A percentile compares a stretch with the other conserved stretches of the same genome.
These are phyloP conservation scores for Friedmanniomyces endolithicus DNA, from an alignment of 495 filamentous ascomycete genomes.

Conservation along the genomic window DNA sequence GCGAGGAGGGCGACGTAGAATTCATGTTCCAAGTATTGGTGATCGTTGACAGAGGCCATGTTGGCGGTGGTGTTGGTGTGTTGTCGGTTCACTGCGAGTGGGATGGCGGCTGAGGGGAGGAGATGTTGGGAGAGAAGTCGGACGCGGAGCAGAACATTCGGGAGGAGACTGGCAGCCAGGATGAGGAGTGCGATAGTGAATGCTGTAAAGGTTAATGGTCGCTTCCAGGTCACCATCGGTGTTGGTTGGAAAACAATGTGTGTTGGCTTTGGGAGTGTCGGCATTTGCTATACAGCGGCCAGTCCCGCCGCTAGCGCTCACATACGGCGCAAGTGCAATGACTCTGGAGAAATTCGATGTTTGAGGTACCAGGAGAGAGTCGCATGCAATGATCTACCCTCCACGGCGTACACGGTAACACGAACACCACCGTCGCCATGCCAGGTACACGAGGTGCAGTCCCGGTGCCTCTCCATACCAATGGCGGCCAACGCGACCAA, in stretches of 20 bases:
- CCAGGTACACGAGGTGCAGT: constrained; percentile 31
- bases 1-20: constrained; percentile 78
- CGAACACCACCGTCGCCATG: constrained; percentile 19
- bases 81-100: not conserved
- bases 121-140: constrained; percentile 29
- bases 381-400: not conserved
- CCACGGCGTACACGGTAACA: not conserved
- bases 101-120: constrained; percentile 13
- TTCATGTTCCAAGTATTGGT: too few species aligned
- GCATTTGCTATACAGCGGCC: too few species aligned
- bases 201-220: constrained; percentile 11
- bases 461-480: constrained; percentile 26
- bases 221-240: not conserved
- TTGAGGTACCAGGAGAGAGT: too few species aligned
- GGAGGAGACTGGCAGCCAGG: constrained; percentile 39
- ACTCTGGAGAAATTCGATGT: too few species aligned
- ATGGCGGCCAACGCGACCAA: constrained; percentile 18
- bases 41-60: constrained; percentile 44
- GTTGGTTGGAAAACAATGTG: too few species aligned
- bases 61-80: constrained; percentile 15
- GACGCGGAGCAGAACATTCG: constrained; percentile 37
- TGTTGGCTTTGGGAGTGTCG: too few species aligned
- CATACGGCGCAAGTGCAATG: too few species aligned
- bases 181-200: constrained; percentile 34
- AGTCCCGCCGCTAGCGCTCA: too few species aligned